Evolutionary conservation across 1,284 basidiomycete species (phyloP).

Genomic region (Puccinia hordei): DNA sequence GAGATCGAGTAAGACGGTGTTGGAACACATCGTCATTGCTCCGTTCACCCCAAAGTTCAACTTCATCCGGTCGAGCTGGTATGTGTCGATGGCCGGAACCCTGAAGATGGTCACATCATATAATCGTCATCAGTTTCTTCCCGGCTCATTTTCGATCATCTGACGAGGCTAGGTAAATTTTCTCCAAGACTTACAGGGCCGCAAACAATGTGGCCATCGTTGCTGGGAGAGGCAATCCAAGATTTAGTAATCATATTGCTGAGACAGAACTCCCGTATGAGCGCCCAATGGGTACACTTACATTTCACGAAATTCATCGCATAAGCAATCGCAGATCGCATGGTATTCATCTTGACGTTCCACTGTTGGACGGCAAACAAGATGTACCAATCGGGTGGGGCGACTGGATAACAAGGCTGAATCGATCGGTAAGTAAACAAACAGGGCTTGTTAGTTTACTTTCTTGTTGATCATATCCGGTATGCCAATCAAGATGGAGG

Average conservation of each 20-base stretch:
- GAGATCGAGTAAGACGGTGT: slow-evolving; percentile 43
- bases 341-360: slow-evolving; percentile 48
- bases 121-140: not conserved
- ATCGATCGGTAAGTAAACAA: not conserved
- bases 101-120: slow-evolving; percentile 22
- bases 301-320: slow-evolving; percentile 41
- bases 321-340: slow-evolving; percentile 38
- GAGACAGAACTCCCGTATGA: not conserved
- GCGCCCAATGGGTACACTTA: not conserved
- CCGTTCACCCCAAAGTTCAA: slow-evolving; percentile 43
- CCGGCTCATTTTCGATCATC: not conserved
- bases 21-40: slow-evolving; percentile 49
- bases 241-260: not conserved
- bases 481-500: not conserved
- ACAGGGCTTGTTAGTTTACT: not conserved
- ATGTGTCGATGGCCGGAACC: slow-evolving; percentile 34
- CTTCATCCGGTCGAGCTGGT: slow-evolving; percentile 40
- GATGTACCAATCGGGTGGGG: slow-evolving; percentile 50
- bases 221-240: not conserved
- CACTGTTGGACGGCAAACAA: slow-evolving; percentile 50
- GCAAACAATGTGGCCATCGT: slow-evolving; percentile 46
- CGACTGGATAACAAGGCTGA: slow-evolving; percentile 48
- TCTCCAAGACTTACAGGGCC: slow-evolving; percentile 38
- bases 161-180: not conserved
- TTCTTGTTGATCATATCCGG: not conserved